phyloP scores from a whole-genome alignment of 305 asterid species.

The Solanum hybrid region DNA sequence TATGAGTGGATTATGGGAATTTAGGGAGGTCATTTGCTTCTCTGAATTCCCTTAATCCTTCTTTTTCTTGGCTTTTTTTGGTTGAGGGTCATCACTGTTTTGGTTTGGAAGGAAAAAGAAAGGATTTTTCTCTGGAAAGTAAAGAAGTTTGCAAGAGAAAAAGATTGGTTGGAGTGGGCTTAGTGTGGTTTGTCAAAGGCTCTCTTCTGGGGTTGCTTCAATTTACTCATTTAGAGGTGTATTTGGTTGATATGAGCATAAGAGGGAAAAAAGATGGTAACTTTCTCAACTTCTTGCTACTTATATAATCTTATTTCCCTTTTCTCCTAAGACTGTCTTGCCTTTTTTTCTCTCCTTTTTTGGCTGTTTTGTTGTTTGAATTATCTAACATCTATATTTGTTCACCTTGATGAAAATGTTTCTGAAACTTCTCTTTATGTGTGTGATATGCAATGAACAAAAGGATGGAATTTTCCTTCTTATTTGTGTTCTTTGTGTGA shows the following conservation, averaged over 20 bases:
- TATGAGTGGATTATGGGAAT: constrained; percentile 62
- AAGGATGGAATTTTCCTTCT: background rate
- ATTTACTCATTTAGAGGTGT: background rate
- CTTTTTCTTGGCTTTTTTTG: background rate
- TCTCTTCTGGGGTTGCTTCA: constrained; percentile 8
- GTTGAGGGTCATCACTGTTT: background rate
- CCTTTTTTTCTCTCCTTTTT: background rate
- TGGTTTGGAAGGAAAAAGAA: background rate
- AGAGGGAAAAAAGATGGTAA: constrained; percentile 10
- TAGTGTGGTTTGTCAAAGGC: background rate
- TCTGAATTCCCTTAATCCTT: constrained; percentile 48
- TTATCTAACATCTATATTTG: background rate
- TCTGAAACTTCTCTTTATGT: background rate
- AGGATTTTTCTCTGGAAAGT: background rate
- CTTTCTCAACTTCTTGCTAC: background rate
- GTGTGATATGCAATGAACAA: background rate
- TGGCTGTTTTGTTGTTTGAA: background rate
- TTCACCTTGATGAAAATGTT: background rate
- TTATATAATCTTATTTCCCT: background rate
- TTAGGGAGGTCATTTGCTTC: constrained; percentile 77
- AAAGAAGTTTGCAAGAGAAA: constrained; percentile 1
- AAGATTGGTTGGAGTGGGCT: background rate
- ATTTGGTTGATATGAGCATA: constrained; percentile 5
- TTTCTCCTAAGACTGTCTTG: background rate
- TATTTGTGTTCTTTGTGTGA: background rate